Evolutionary conservation across 192 early-diverging fungal species (phyloP), one percentile per base, ranked within the genome.

Genomic region (Paraglomus brasilianum): DNA sequence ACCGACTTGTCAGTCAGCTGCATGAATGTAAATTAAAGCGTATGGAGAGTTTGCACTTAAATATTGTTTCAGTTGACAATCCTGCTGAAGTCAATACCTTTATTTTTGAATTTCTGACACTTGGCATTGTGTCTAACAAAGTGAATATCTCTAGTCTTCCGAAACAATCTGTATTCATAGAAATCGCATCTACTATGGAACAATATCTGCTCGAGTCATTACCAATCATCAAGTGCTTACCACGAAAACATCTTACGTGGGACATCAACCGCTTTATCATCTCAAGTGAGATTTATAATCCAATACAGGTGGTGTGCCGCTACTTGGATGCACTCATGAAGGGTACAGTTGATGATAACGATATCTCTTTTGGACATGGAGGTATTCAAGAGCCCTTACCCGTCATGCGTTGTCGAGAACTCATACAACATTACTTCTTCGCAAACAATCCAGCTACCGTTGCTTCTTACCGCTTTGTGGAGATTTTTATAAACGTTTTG

Each of bases 51-150:
- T 45, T 72, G 44, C 71, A 72, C 55, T 24, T 67, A 19, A 56
- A 63, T 56, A 67, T 72, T 6, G 7, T 55, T 5, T 65, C 41
- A 8, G n/a, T 30, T 19, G 39, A 66, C 15, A 19, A 68, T 72
- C 65, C 61, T 48, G 13, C 17, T 2, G 71, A 72, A 14, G 52
- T 72, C 5, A 72, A 72, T 39, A 72, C 67, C 39, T 66, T 72
- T 42, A 40, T 72, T 8, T 72, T 72, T 57, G 65, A 72, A 24
- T 30, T 72, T 21, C 55, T 72, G 19, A 41, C 46, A 0, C 49
- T 72, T 7, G 40, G 64, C 2, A 48, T 67, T 1, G 42, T 68
- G 15, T 55, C 40, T 22, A 48, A 53, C 40, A 19, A 21, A 13
- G 8, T 22, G 2, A 24, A 64, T 36, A 56, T 72, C n/a, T 63